Evolutionary conservation across 345 rosid species (phyloP), one percentile per base, ranked within the genome.

Genomic region (Adansonia digitata): DNA sequence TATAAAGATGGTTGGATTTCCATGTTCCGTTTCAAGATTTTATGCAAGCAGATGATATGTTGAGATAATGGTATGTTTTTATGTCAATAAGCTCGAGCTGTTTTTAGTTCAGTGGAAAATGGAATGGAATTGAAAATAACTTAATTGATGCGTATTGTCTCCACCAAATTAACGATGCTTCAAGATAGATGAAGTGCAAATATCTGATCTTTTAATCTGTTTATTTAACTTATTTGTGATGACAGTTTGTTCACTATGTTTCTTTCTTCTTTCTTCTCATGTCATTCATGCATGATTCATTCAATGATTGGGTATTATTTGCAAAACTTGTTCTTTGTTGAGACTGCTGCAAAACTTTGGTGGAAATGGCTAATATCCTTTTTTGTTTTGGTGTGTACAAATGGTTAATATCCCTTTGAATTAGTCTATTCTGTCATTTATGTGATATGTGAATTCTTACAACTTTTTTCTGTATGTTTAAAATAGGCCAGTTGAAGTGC

Each of bases 401-500:
- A 56, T n/a, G 64, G 55, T 57, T 27, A 56, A 26, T 57, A 17
- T 40, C 17, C 40, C 18, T 35, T 22, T 24, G 17, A 29, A 46
- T 10, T 35, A 22, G 15, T 57, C 51, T 45, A 18, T 31, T 10
- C 31, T 69, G 26, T 11, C 42, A 9, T 26, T 57, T 57, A 56
- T 42, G n/a, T 72, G 40, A 60, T 60, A 60, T 75, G n/a, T 60
- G 61, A 17, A 35, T n/a, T 46, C 45, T 69, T 69, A 48, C 39
- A 43, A 48, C 22, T 18, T 35, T 13, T 49, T 63, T 61, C 48
- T 34, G 18, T 42, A 52, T 43, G 43, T 77, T 81, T 77, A 48
- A 2, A 59, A 75, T 72, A 92, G 98, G 86, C 94, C 97, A 17
- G 60, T 82, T 26, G 87, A 91, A 84, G 86, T 95, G 56, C 69